Base-by-base conservation (phyloP, 2,329 filamentous ascomycete genomes). In the Lithohypha guttulata region DNA sequence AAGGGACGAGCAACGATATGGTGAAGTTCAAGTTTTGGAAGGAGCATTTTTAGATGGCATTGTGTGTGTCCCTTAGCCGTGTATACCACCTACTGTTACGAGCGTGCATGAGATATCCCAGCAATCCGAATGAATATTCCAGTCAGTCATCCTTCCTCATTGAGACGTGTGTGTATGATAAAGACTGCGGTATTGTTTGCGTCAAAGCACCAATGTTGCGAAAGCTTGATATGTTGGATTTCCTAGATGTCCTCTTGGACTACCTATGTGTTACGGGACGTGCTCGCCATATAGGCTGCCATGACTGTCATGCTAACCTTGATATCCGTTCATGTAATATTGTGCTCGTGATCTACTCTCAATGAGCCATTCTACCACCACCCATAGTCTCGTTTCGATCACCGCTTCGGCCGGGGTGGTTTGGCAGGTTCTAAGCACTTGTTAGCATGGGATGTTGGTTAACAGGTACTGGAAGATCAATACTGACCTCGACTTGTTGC, bases 21-120 rank as follows among this genome's bases (percentile, higher is more conserved):
- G 85, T 98, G 42, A 76, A 79, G 54, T 98, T 96, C 68, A 83
- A 84, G 53, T 98, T 98, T 70, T 98, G 91, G 91, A 98, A 98
- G 68, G 91, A 98, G 64, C 89, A 98, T 56, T 68, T 68, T 46
- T 68, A 31, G 20, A 31, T 37, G 6, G 25, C 21, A 14, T 11
- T 25, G 10, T 26, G 14, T 10, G n/a, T 15, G 29, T 15, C 29
- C 5, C 26, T 25, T 25, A 26, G 20, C 33, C 33, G 22, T 35
- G 33, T 35, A 35, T 26, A 35, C 8, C 33, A 35, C 6, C 31
- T 34, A 7, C 6, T 13, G 27, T 29, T 3, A n/a, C 21, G 21
- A 35, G 20, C 20, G 18, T 35, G 7, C n/a, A 34, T 15, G 11
- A 34, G 18, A 34, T 32, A 7, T 21, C 19, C n/a, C 26, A 28